Evolutionary conservation across 2,329 filamentous ascomycete species (phyloP).

Genomic region (Aspergillus alliaceus): DNA sequence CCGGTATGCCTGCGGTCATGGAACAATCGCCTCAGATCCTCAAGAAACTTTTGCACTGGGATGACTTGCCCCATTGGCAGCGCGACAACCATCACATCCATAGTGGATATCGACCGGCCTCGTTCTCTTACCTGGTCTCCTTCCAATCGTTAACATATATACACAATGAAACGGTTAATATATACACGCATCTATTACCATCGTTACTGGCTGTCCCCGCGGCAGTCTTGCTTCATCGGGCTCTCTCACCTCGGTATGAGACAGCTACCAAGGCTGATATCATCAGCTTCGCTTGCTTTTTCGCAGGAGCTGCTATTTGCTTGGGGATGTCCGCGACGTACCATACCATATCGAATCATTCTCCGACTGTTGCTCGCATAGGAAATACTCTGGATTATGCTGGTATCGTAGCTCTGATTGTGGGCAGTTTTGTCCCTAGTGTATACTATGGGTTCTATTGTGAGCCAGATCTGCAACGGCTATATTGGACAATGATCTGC

Average conservation of each 20-base stretch:
- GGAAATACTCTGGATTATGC: slow-evolving; percentile 95
- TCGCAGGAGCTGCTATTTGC: slow-evolving; percentile 69
- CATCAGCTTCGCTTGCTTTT: slow-evolving; percentile 76
- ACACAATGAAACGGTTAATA: slow-evolving; percentile 71
- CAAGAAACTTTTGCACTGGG: slow-evolving; percentile 48
- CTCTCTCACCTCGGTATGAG: slow-evolving; percentile 65
- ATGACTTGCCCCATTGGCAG: slow-evolving; percentile 55
- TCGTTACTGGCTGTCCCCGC: slow-evolving; percentile 58
- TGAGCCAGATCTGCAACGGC: slow-evolving; percentile 61
- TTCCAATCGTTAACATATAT: slow-evolving; percentile 60
- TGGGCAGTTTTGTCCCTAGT: slow-evolving; percentile 85
- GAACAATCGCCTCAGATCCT: slow-evolving; percentile 30
- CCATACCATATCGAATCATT: slow-evolving; percentile 85
- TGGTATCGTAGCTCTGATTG: slow-evolving; percentile 88
- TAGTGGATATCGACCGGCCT: slow-evolving; percentile 64
- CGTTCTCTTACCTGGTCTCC: slow-evolving; percentile 60
- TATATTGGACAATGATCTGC: slow-evolving; percentile 79
- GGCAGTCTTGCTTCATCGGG: slow-evolving; percentile 55
- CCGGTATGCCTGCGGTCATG: slow-evolving; percentile 26
- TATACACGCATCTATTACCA: slow-evolving; percentile 71
- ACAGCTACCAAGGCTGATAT: slow-evolving; percentile 64
- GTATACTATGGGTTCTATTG: slow-evolving; percentile 85
- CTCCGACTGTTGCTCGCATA: slow-evolving; percentile 70
- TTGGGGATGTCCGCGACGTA: slow-evolving; percentile 81
- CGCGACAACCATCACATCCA: slow-evolving; percentile 70